Percentiles rank a stretch among this genome's conserved stretches.
phyloP scores from a whole-genome alignment of 1,139 yeast genomes.

The Magnusiomyces fungicola region DNA sequence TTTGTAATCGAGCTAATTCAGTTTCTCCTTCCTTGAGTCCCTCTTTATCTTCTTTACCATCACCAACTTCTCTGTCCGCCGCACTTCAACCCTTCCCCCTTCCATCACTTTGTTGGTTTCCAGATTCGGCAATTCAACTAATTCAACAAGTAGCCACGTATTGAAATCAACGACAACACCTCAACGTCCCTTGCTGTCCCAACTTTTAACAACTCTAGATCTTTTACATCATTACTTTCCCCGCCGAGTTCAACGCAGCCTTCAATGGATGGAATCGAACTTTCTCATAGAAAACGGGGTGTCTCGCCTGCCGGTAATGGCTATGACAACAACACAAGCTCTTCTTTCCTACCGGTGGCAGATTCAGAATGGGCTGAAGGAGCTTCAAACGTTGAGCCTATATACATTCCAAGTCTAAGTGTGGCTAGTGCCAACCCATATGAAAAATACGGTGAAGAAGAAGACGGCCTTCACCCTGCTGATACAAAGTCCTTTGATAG shows the following conservation, averaged over 20 bases:
- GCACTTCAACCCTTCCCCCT: not conserved
- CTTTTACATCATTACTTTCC: too few species aligned
- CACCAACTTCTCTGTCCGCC: not conserved
- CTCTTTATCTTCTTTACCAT: too few species aligned
- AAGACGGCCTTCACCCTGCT: not conserved
- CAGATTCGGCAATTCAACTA: too few species aligned
- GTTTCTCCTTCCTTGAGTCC: too few species aligned
- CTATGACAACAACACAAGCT: not conserved
- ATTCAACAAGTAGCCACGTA: too few species aligned
- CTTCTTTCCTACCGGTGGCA: conserved; percentile 10
- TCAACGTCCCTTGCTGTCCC: too few species aligned
- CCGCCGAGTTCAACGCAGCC: too few species aligned
- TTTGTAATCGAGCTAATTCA: too few species aligned
- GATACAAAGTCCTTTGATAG: not conserved
- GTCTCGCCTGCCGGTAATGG: not conserved
- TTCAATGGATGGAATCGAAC: conserved; percentile 13
- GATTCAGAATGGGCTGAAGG: conserved; percentile 13
- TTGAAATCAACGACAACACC: too few species aligned
- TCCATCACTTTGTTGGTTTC: not conserved
- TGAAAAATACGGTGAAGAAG: not conserved
- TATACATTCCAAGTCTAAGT: not conserved
- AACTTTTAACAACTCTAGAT: too few species aligned
- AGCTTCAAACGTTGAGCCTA: conserved; percentile 12
- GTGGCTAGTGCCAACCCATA: not conserved
- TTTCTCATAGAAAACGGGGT: conserved; percentile 14